Conservation (phyloP, 768 basidiomycete genomes). For the Lentinula edodes region DNA sequence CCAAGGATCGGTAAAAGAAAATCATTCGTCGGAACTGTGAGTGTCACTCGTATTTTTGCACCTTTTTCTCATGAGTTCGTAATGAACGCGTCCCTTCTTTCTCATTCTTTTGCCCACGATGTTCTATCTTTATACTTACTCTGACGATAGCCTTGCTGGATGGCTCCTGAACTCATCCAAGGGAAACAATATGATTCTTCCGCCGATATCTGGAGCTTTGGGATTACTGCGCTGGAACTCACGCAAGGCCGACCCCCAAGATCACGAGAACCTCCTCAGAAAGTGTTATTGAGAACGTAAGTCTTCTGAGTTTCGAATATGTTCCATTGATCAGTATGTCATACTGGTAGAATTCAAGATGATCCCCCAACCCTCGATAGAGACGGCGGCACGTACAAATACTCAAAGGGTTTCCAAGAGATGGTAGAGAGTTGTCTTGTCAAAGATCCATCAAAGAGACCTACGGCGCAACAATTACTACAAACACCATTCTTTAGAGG, state of each 20-base stretch:
- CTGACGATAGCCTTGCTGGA: conserved; percentile 75
- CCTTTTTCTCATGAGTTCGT: background rate
- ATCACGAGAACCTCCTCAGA: conserved; percentile 67
- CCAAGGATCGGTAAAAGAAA: conserved; percentile 71
- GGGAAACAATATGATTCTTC: conserved; percentile 79
- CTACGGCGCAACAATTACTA: conserved; percentile 73
- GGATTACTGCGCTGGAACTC: conserved; percentile 90
- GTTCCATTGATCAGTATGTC: background rate
- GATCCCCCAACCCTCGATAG: conserved; percentile 75
- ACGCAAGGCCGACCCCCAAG: conserved; percentile 85
- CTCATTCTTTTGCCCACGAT: conserved; percentile 1
- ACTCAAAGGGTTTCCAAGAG: conserved; percentile 78
- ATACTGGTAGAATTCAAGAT: conserved; percentile 54
- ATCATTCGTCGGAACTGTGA: conserved; percentile 87
- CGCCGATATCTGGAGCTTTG: conserved; percentile 96
- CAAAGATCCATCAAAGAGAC: conserved; percentile 82
- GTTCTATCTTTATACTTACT: background rate
- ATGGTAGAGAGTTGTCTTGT: conserved; percentile 76
- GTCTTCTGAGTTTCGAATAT: conserved; percentile 15
- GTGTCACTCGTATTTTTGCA: conserved; percentile 13
- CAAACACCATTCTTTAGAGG: conserved; percentile 73
- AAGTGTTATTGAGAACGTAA: conserved; percentile 72
- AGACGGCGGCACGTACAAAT: conserved; percentile 64
- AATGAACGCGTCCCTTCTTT: background rate
- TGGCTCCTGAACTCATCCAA: conserved; percentile 92